Base-by-base conservation (phyloP, 176 grass and related monocot species). In the Elaeis guineensis region DNA sequence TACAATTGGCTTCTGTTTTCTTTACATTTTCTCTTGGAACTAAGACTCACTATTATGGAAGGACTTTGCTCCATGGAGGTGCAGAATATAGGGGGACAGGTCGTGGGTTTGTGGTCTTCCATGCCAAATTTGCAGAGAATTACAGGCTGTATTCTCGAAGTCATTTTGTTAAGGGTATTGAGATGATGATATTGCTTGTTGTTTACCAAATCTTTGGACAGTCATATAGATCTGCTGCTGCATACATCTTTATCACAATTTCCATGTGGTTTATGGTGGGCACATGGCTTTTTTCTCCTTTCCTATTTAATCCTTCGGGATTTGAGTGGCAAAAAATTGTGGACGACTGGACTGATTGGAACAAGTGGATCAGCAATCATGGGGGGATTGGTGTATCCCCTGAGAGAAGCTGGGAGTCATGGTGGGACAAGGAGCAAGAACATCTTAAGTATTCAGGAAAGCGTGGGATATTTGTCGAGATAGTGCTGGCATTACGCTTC, bases 1-100 rank as follows among this genome's bases (percentile, higher is more conserved):
- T 95, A 70, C 86, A 95, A 83, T 52, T 95, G 68, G 73, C 90
- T 53, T 54, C 74, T 20, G 86, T 95, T 16, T 95, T 95, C 53
- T 95, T 95, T 75, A 86, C 90, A 80, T 95, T 95, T 76, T 83
- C 85, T 75, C 90, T 95, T 74, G 90, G 90, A 62, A 95, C 90
- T 51, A 95, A 79, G 75, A 83, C 86, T 50, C 90, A 95, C 63
- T 90, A 95, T 65, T 95, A 86, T 71, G 90, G 90, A 25, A 79
- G 90, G 57, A 95, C 88, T 78, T 66, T 95, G 65, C 79, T 95
- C 50, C 90, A 95, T 79, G 90, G 90, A 83, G 90, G 90, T 75
- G 90, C 90, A 50, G 61, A 86, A 64, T 95, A 95, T 67, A 86
- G 90, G 78, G 57, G 63, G 62, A 90, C 90, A 20, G 86, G 90